Evolutionary conservation across 2,329 filamentous ascomycete genomes (phyloP).

Genomic region (Ceratocystis smalleyi): DNA sequence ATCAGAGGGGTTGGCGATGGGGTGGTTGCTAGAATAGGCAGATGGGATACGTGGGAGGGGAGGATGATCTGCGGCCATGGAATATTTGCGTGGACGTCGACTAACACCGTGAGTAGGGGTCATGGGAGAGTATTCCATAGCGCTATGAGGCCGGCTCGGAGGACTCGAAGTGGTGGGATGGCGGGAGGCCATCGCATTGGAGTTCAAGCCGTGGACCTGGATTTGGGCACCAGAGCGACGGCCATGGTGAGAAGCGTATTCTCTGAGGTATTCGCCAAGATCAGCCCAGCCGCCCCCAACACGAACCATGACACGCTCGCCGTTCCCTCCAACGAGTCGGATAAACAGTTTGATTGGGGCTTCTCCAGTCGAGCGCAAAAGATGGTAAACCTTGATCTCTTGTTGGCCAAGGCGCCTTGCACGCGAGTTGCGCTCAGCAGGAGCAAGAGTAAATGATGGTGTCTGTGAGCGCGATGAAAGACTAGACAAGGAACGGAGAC

Average conservation of each 20-base stretch:
- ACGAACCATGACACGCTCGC: slow-evolving; percentile 91
- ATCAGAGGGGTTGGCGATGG: slow-evolving; percentile 17
- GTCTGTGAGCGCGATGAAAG: slow-evolving; percentile 43
- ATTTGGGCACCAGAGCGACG: slow-evolving; percentile 46
- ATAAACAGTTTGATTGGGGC: slow-evolving; percentile 91
- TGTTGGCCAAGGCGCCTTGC: slow-evolving; percentile 34
- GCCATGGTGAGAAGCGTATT: slow-evolving; percentile 84
- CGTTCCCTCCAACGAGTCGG: slow-evolving; percentile 73
- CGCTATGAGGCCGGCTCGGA: slow-evolving; percentile 28
- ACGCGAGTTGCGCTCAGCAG: slow-evolving; percentile 38
- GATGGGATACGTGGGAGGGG: slow-evolving; percentile 21
- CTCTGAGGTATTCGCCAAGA: slow-evolving; percentile 81
- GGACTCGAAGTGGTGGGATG: slow-evolving; percentile 26
- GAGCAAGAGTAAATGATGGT: slow-evolving; percentile 54
- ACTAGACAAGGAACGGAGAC: slow-evolving; percentile 36
- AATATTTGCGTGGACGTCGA: slow-evolving; percentile 38
- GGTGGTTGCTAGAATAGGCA: slow-evolving; percentile 29
- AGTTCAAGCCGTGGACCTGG: slow-evolving; percentile 29
- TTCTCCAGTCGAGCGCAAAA: slow-evolving; percentile 68
- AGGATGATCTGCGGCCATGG: slow-evolving; percentile 21
- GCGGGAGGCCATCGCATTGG: neutral
- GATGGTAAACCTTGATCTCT: slow-evolving; percentile 83
- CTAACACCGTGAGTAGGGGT: slow-evolving; percentile 33
- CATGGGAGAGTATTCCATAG: slow-evolving; percentile 24
- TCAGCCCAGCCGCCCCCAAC: slow-evolving; percentile 98